Evolutionary conservation across 148 eudicot genomes (phyloP).

Genomic region (Amaranthus palmeri): DNA sequence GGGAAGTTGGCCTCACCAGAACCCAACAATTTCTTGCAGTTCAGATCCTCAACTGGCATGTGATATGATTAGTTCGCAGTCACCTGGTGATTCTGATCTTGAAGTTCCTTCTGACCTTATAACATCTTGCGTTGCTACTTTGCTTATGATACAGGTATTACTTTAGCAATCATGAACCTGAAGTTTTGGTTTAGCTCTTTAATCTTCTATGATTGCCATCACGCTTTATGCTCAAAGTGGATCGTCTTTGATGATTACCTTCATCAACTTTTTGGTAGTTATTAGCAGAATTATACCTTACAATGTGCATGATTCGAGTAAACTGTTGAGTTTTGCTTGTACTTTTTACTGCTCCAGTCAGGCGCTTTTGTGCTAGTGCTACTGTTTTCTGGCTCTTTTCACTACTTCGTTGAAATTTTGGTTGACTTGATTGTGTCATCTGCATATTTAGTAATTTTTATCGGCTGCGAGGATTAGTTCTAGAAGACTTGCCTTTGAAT

Average conservation of each 20-base stretch:
- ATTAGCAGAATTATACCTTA: background rate
- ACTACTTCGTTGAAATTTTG: background rate
- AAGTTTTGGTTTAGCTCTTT: background rate
- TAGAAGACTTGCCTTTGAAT: background rate
- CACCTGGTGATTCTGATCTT: constrained; percentile 30
- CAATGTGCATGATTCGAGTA: background rate
- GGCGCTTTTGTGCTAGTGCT: background rate
- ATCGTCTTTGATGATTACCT: background rate
- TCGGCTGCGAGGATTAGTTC: background rate
- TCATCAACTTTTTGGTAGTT: background rate
- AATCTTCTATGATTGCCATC: background rate
- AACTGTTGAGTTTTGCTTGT: background rate
- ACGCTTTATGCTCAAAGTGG: background rate
- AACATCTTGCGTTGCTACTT: constrained; percentile 70
- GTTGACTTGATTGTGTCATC: background rate
- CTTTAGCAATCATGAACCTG: background rate
- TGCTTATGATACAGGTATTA: constrained; percentile 88
- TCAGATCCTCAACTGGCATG: constrained; percentile 15
- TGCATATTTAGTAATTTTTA: background rate
- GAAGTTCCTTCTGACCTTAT: constrained; percentile 72
- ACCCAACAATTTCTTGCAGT: constrained; percentile 23
- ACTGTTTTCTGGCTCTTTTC: background rate
- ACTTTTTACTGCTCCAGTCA: background rate
- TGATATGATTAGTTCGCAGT: constrained; percentile 25
- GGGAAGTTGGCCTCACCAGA: constrained; percentile 25